Evolutionary conservation across 2,329 filamentous ascomycete species (phyloP).

Genomic region (Teratosphaeria epicoccoides): DNA sequence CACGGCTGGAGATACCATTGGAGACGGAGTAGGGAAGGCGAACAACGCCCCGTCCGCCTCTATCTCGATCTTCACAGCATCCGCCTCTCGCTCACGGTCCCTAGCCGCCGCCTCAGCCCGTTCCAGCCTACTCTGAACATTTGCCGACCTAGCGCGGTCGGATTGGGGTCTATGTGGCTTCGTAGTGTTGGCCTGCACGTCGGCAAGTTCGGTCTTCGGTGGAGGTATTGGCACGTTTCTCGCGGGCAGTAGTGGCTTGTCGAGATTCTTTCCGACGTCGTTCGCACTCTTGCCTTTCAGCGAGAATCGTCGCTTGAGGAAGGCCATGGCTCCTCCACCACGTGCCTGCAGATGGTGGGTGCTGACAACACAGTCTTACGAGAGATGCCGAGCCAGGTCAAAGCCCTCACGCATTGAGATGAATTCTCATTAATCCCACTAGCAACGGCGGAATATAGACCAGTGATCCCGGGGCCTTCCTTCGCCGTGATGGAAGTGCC

Average conservation of each 20-base stretch:
- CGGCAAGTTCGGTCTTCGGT: neutral
- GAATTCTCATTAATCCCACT: neutral
- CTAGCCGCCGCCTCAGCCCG: neutral
- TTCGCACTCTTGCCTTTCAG: neutral
- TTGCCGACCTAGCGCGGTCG: conserved; percentile 2
- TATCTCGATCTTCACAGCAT: conserved; percentile 13
- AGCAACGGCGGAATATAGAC: too few relatives aligned
- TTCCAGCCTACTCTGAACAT: neutral
- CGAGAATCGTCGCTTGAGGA: conserved; percentile 4
- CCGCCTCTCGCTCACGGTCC: neutral
- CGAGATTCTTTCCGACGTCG: neutral
- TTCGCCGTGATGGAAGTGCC: neutral
- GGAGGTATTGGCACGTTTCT: neutral
- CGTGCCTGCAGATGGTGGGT: neutral
- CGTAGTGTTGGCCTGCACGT: neutral
- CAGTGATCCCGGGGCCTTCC: neutral
- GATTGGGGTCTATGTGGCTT: conserved; percentile 2
- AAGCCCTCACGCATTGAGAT: neutral
- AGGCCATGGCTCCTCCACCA: conserved; percentile 1
- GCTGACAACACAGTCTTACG: neutral
- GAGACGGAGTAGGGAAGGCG: conserved; percentile 21
- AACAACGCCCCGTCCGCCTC: conserved; percentile 16
- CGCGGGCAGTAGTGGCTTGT: neutral
- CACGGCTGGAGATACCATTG: conserved; percentile 11
- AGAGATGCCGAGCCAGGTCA: neutral